These are phyloP conservation scores for Aspergillus indologenus DNA, from an alignment of 495 filamentous ascomycete species.

Conservation along the genomic window DNA sequence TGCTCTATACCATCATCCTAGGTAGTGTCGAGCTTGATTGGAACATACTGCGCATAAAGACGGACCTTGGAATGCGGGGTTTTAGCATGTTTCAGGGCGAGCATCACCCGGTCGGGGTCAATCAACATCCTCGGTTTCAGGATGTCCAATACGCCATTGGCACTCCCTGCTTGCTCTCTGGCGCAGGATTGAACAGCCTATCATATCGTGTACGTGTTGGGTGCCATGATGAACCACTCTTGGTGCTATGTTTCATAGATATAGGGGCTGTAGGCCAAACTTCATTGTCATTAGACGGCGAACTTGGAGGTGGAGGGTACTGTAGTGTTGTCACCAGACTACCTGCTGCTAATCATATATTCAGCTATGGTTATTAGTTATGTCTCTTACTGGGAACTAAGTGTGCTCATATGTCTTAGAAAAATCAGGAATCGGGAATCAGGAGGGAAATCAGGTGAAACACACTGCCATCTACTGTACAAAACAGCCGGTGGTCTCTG, in stretches of 20 bases:
- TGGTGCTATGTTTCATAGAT: neutral
- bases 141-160: constrained; percentile 3
- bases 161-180: neutral
- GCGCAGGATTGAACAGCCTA: neutral
- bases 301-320: neutral
- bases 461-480: too few relatives aligned
- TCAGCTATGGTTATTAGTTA: neutral
- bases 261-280: neutral
- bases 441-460: too few relatives aligned
- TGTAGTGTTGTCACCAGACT: neutral
- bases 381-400: too few relatives aligned
- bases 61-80: constrained; percentile 25
- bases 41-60: constrained; percentile 16
- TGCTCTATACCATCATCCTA: too few relatives aligned
- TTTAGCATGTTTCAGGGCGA: constrained; percentile 21
- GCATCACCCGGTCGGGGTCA: constrained; percentile 14
- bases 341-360: neutral
- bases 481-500: neutral
- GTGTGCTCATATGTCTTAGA: too few relatives aligned
- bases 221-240: neutral
- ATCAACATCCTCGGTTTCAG: constrained; percentile 14
- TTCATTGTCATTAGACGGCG: neutral
- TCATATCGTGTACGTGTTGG: neutral
- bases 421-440: too few relatives aligned
- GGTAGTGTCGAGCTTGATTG: neutral